Evolutionary conservation across 352 stramenopile genomes (phyloP).

Genomic region (Pythium phragmiticola): DNA sequence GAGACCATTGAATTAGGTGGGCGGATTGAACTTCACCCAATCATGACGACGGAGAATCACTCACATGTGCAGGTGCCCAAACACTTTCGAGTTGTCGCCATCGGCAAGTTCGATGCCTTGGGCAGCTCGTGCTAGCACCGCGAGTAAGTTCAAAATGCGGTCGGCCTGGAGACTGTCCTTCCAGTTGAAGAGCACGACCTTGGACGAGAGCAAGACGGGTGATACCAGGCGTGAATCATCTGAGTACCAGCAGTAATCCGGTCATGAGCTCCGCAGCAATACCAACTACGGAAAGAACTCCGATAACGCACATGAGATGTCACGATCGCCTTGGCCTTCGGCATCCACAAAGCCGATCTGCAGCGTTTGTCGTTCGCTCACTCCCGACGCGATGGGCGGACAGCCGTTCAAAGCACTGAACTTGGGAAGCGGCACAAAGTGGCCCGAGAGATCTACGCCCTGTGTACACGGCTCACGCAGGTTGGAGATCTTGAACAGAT

Average conservation of each 20-base stretch:
- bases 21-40: background rate
- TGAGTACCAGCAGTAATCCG: slow-evolving; percentile 12
- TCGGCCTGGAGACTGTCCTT: slow-evolving; percentile 87
- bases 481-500: slow-evolving; percentile 88
- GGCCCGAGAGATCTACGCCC: slow-evolving; percentile 76
- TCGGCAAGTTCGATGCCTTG: slow-evolving; percentile 81
- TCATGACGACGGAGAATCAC: slow-evolving; percentile 3
- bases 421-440: slow-evolving; percentile 63
- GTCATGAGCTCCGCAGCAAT: background rate
- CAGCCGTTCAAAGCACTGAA: slow-evolving; percentile 80
- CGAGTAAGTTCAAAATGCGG: slow-evolving; percentile 82
- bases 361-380: slow-evolving; percentile 37
- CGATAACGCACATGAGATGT: slow-evolving; percentile 70
- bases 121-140: slow-evolving; percentile 71
- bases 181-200: slow-evolving; percentile 89
- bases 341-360: slow-evolving; percentile 86
- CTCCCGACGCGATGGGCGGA: slow-evolving; percentile 25
- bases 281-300: background rate
- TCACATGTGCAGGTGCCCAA: slow-evolving; percentile 87
- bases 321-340: slow-evolving; percentile 80
- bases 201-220: slow-evolving; percentile 79
- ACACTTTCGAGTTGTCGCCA: slow-evolving; percentile 78
- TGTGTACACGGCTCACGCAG: slow-evolving; percentile 83
- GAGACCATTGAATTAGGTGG: background rate
- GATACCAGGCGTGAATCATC: slow-evolving; percentile 84